Evolutionary conservation across 768 basidiomycete species (phyloP).

Genomic region (Termitomyces sp.): DNA sequence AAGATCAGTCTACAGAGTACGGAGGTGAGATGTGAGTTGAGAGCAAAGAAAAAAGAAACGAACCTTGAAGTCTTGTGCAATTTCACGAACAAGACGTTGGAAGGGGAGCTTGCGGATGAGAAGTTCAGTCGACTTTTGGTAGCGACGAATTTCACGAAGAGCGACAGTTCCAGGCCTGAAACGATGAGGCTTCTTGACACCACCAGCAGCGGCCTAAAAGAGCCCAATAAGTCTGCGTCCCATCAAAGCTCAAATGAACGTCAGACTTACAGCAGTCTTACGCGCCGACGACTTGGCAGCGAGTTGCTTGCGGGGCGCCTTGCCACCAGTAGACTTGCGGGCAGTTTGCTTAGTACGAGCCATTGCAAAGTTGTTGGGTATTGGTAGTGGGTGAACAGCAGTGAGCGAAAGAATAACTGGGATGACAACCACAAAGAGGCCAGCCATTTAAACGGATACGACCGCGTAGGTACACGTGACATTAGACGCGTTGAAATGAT

Average conservation of each 20-base stretch:
- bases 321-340: slow-evolving; percentile 81
- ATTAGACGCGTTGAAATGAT: slow-evolving; percentile 20
- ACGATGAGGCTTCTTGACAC: slow-evolving; percentile 92
- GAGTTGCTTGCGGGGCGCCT: slow-evolving; percentile 70
- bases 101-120: slow-evolving; percentile 87
- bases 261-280: slow-evolving; percentile 50
- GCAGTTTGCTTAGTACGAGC: slow-evolving; percentile 85
- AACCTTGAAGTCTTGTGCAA: slow-evolving; percentile 90
- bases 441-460: slow-evolving; percentile 25
- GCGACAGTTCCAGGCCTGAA: slow-evolving; percentile 85
- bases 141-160: slow-evolving; percentile 84
- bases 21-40: not conserved
- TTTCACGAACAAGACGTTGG: slow-evolving; percentile 88
- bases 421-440: not conserved
- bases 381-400: not conserved
- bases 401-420: slow-evolving; percentile 5
- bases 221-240: not conserved
- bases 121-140: slow-evolving; percentile 87
- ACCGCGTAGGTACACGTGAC: slow-evolving; percentile 38
- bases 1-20: slow-evolving; percentile 55
- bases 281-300: slow-evolving; percentile 62
- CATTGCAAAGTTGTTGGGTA: slow-evolving; percentile 39
- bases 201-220: slow-evolving; percentile 59
- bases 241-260: not conserved
- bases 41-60: slow-evolving; percentile 7